These are phyloP conservation scores for Nakazawaea holstii DNA, from an alignment of 805 yeast genomes.

Conservation along the genomic window DNA sequence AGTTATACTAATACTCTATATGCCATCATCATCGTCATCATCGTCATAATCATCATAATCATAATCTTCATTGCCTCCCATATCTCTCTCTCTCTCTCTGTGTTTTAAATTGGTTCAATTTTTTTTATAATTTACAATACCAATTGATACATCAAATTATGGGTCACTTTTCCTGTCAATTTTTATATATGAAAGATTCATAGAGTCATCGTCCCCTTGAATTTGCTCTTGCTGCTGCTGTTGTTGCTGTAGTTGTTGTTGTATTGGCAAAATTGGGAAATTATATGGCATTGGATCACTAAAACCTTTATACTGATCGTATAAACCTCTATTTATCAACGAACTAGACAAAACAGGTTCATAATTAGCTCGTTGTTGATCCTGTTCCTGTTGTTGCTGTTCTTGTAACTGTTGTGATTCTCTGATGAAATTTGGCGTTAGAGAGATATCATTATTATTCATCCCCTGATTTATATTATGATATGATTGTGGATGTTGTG, in stretches of 20 bases:
- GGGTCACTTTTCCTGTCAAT: no score
- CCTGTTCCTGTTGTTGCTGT: neutral
- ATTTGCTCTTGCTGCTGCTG: neutral
- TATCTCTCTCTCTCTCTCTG: no score
- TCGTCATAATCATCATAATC: no score
- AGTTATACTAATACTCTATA: no score
- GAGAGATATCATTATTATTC: neutral
- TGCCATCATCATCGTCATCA: no score
- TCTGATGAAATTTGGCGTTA: neutral
- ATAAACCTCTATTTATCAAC: neutral
- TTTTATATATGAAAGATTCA: no score
- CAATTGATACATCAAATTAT: no score
- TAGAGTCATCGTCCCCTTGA: neutral
- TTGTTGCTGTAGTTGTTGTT: neutral
- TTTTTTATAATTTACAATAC: no score
- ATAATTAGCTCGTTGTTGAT: neutral
- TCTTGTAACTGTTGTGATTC: no score
- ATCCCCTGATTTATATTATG: neutral
- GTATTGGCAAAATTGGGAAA: neutral
- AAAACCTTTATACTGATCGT: neutral
- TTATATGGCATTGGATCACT: neutral
- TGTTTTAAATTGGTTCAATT: no score
- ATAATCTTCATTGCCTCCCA: no score
- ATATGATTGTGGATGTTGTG: neutral
- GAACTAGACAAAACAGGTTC: constrained; percentile 1